phyloP scores from a whole-genome alignment of 768 basidiomycete genomes.

The Auriscalpium vulgare region DNA sequence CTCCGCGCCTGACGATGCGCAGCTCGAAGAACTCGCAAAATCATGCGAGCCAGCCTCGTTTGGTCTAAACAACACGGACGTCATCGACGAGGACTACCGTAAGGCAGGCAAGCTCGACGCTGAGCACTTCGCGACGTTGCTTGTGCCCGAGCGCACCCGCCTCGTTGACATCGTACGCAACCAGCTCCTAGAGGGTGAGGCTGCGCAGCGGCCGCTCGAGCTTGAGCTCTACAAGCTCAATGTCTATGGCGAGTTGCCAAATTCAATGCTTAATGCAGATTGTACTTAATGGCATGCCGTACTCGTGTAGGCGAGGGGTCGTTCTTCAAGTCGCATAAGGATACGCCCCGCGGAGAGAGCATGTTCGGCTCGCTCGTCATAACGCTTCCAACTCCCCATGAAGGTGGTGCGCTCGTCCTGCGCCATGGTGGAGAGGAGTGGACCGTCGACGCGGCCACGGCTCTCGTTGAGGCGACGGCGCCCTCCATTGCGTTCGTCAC shows the following conservation, averaged over 20 bases:
- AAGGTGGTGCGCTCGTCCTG: slow-evolving; percentile 28
- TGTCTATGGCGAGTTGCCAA: background rate
- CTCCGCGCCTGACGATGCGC: background rate
- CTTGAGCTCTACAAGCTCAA: slow-evolving; percentile 5
- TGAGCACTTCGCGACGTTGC: background rate
- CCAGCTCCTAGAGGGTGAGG: slow-evolving; percentile 1
- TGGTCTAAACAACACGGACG: background rate
- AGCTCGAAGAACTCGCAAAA: background rate
- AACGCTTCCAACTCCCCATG: slow-evolving; percentile 8
- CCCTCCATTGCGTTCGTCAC: slow-evolving; percentile 20
- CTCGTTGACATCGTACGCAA: background rate
- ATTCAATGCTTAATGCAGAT: background rate
- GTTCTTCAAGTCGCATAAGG: slow-evolving; percentile 36
- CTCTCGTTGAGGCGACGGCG: background rate
- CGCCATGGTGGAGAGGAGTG: slow-evolving; percentile 25
- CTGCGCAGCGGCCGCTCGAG: background rate
- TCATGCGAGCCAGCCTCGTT: background rate
- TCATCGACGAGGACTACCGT: slow-evolving; percentile 1
- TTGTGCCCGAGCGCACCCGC: slow-evolving; percentile 1
- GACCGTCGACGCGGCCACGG: slow-evolving; percentile 1
- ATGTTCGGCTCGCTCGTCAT: slow-evolving; percentile 17
- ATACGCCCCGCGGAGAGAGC: slow-evolving; percentile 41
- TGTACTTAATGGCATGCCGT: background rate
- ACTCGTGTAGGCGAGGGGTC: slow-evolving; percentile 17
- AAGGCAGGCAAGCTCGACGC: slow-evolving; percentile 3